Evolutionary conservation across 192 early-diverging fungal genomes (phyloP), one percentile per base, ranked within the genome.

Genomic region (Dispira simplex): DNA sequence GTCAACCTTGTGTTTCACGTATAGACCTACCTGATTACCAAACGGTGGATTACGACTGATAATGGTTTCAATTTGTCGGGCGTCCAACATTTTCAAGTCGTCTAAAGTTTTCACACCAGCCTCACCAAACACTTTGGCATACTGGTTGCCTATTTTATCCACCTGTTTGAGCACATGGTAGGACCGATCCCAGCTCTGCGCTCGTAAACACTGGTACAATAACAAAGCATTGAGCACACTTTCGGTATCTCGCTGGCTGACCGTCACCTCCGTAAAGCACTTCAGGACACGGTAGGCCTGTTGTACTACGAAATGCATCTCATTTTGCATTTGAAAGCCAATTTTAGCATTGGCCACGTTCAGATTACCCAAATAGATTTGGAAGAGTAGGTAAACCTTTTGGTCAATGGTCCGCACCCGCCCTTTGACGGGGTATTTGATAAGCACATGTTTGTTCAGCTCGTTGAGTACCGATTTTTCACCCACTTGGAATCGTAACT

Each of bases 321-420:
- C 58, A 13, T 11, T 16, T 18, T 27, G 18, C 58, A 60, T 60
- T 27, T 60, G 58, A 16, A 43, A 44, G 14, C 58, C 13, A 18
- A 27, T 27, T 44, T 60, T 60, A 43, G 58, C 39, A 13, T 43
- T 32, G 39, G 39, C 43, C 10, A 60, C 18, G 18, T 27, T 11
- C 8, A 60, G 32, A 11, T 60, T 28, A 32, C 21, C 58, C 28
- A 60, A 14, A 32, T 44, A 60, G 3, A 60, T 44, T 44, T 60
- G 58, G 14, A 60, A 14, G 2, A 60, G 32, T 60, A 60, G 43
- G 44, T 44, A 60, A 10, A 60, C 58, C 58, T 60, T 60, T 44
- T 60, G 32, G 3, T 27, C 58, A 14, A 60, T 60, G 1, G 58
- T 60, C 44, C 27, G 32, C 2, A 60, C 58, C 10, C 44, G 32